These are phyloP conservation scores for Capsicum chinense DNA, from an alignment of 257 asterid species.

Conservation along the genomic window DNA sequence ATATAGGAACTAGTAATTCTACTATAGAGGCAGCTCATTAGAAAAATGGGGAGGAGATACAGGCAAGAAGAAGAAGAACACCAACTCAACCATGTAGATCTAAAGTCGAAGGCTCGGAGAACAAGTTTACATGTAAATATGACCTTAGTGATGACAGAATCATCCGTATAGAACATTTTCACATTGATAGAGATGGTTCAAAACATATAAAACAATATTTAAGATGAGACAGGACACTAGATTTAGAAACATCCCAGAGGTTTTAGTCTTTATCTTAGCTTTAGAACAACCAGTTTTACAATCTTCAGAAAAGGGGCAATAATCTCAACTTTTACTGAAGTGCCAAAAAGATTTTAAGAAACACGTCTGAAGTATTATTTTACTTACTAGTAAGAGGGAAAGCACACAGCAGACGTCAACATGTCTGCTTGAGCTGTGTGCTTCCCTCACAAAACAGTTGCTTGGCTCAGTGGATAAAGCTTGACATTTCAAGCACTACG, in stretches of 20 bases:
- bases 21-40: constrained; percentile 14
- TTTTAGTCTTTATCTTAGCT: not conserved
- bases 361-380: not conserved
- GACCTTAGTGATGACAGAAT: not conserved
- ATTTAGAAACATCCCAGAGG: constrained; percentile 21
- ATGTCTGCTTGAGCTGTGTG: too few species aligned
- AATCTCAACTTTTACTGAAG: constrained; percentile 22
- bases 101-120: not conserved
- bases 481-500: too few species aligned
- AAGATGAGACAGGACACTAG: constrained; percentile 6
- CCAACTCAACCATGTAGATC: not conserved
- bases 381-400: too few species aligned
- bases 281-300: constrained; percentile 2
- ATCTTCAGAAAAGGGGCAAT: constrained; percentile 10
- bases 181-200: not conserved
- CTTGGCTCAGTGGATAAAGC: too few species aligned
- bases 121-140: constrained; percentile 14
- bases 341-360: constrained; percentile 2
- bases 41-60: constrained; percentile 10
- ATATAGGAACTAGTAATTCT: not conserved
- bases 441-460: too few species aligned
- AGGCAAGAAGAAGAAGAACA: constrained; percentile 21
- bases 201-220: constrained; percentile 6
- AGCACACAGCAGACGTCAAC: too few species aligned
- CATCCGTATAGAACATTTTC: not conserved